Evolutionary conservation across 768 basidiomycete genomes (phyloP).

Genomic region (Tricholoma bakamatsutake): DNA sequence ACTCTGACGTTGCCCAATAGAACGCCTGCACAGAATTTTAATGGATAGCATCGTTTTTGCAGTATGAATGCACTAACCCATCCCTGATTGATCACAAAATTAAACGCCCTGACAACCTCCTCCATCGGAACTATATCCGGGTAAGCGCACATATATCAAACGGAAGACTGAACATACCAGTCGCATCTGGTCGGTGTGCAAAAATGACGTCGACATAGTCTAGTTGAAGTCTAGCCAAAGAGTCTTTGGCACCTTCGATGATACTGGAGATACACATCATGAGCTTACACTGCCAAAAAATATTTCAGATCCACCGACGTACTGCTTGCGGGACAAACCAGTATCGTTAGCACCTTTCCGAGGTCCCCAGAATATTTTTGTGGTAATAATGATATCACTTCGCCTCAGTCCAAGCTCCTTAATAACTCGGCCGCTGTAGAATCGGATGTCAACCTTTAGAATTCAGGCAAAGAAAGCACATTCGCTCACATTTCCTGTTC

Average conservation of each 20-base stretch:
- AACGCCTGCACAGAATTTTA: slow-evolving; percentile 26
- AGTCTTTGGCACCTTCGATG: slow-evolving; percentile 63
- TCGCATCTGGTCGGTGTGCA: slow-evolving; percentile 58
- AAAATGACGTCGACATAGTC: slow-evolving; percentile 68
- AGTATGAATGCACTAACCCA: slow-evolving; percentile 32
- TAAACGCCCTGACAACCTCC: slow-evolving; percentile 75
- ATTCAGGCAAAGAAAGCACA: not conserved
- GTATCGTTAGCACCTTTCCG: slow-evolving; percentile 48
- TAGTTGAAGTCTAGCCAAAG: slow-evolving; percentile 56
- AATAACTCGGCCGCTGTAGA: slow-evolving; percentile 55
- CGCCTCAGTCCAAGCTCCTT: slow-evolving; percentile 64
- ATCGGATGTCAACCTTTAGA: not conserved
- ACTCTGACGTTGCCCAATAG: slow-evolving; percentile 73
- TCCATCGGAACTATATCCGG: slow-evolving; percentile 46
- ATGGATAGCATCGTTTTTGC: slow-evolving; percentile 9
- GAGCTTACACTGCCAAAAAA: not conserved
- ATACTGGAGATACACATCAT: slow-evolving; percentile 32
- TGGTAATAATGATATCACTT: slow-evolving; percentile 62
- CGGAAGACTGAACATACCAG: slow-evolving; percentile 25
- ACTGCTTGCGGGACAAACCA: slow-evolving; percentile 54
- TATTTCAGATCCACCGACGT: slow-evolving; percentile 9
- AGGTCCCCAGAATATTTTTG: slow-evolving; percentile 72
- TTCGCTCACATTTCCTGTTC: slow-evolving; percentile 59
- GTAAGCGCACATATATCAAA: not conserved
- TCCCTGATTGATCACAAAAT: slow-evolving; percentile 62